Evolutionary conservation across 1,284 basidiomycete species (phyloP).

Genomic region (Naganishia albida): DNA sequence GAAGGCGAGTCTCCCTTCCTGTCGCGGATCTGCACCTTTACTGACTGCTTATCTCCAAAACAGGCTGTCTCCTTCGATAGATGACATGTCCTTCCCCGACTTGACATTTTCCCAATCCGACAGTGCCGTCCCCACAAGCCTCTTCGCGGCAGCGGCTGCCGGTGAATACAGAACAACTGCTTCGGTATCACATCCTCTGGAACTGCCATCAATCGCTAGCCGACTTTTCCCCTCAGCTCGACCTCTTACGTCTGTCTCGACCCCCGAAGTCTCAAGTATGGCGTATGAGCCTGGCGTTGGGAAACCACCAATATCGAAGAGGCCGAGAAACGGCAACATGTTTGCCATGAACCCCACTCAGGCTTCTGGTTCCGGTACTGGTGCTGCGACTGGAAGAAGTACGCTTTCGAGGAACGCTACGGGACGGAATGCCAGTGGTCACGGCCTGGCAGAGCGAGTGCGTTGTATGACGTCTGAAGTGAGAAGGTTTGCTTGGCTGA

Average conservation of each 20-base stretch:
- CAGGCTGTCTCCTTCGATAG: conserved; percentile 22
- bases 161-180: not conserved
- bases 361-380: not conserved
- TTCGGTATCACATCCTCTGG: conserved; percentile 10
- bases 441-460: conserved; percentile 33
- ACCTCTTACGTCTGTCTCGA: conserved; percentile 56
- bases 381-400: conserved; percentile 8
- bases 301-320: conserved; percentile 51
- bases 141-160: conserved; percentile 7
- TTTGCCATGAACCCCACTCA: conserved; percentile 1
- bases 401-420: conserved; percentile 34
- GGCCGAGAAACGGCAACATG: conserved; percentile 39
- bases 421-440: conserved; percentile 38
- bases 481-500: not conserved
- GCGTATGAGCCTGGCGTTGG: conserved; percentile 66
- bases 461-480: not conserved
- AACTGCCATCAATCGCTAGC: conserved; percentile 35
- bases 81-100: conserved; percentile 33
- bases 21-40: not conserved
- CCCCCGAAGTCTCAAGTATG: conserved; percentile 57
- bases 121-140: conserved; percentile 7
- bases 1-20: not conserved
- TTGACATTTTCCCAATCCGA: conserved; percentile 14
- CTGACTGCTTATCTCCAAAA: not conserved
- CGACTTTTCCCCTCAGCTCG: conserved; percentile 42